Base-by-base conservation (phyloP, 2,329 filamentous ascomycete species). In the Ascochyta fabae region DNA sequence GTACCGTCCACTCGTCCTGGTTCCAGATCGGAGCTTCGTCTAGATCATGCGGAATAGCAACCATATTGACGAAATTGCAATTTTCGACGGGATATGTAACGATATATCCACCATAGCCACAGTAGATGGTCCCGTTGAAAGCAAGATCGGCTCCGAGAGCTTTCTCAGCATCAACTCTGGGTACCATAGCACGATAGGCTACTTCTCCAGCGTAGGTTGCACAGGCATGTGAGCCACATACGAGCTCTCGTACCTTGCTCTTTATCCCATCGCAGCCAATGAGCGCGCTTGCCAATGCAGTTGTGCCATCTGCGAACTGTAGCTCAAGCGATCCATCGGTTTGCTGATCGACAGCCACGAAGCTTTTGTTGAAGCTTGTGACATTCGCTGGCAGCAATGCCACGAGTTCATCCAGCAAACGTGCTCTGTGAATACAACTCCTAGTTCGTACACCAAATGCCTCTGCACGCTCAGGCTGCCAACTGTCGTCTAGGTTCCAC, bases 191-290 rank as follows among this genome's bases (percentile, higher is more conserved):
- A 0, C 70, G 54, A 35, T 73, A 73, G 24, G 58, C 56, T 41
- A 69, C 70, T 35, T 61, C 64, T 1, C 60, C 56, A 15, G 62
- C 59, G 36, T 70, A 73, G 10, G 58, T 59, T 6, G 66, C 65
- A 13, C 60, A 48, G 24, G 64, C 60, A 4, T 44, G 24, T 10
- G 59, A 50, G 3, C 50, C 52, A 9, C 64, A 57, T 5, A 69
- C 59, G 15, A 68, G 53, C 9, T 64, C 53, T 43, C 66, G 48
- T 19, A 65, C 56, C 15, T 59, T 55, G 26, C 64, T 60, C 45
- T 80, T 80, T 58, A 82, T 78, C 1, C 80, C 80, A 59, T 83
- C 80, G 49, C 77, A 79, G 4, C 79, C 79, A 34, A 82, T 75
- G 1, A 80, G 73, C 47, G 75, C 71, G 26, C 65, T 62, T 75